These are phyloP conservation scores for Paecilomyces fulvus DNA, from an alignment of 2,329 filamentous ascomycete species.

Conservation along the genomic window DNA sequence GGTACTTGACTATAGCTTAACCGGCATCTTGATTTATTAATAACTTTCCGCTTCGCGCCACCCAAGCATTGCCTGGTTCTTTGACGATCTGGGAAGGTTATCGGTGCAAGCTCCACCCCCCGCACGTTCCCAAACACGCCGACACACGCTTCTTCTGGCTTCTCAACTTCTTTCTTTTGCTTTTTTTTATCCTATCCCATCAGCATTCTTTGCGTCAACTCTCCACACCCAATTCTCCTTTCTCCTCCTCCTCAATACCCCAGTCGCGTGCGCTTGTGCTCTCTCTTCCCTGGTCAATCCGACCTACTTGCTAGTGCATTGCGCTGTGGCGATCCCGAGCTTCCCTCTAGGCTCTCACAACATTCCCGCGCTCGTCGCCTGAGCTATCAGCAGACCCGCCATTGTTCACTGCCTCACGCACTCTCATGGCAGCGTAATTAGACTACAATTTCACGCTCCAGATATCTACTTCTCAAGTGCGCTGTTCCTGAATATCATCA, in stretches of 20 bases:
- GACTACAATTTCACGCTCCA: not conserved
- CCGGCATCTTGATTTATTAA: not conserved
- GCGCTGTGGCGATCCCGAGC: not conserved
- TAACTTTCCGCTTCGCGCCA: not conserved
- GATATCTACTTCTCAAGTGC: not conserved
- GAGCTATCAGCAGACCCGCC: not conserved
- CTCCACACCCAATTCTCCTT: not conserved
- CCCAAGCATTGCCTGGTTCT: not conserved
- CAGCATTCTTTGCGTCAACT: not conserved
- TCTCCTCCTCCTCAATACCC: not conserved
- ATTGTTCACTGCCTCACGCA: not conserved
- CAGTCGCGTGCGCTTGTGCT: not conserved
- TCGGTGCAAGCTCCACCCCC: not conserved
- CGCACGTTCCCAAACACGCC: not conserved
- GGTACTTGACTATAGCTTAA: not conserved
- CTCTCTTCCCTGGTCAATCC: not conserved
- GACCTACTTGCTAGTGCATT: not conserved
- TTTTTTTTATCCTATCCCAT: not conserved
- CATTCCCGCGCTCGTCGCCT: not conserved
- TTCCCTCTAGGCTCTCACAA: not conserved
- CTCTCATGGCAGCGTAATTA: not conserved
- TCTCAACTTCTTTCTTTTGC: not conserved
- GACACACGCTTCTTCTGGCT: not conserved
- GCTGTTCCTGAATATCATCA: not conserved
- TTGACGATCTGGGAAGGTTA: not conserved